A percentile compares a stretch with the other conserved stretches of the same genome.
phyloP scores from a whole-genome alignment of 176 grass and related monocot genomes.

The Triticum dicoccoides region DNA sequence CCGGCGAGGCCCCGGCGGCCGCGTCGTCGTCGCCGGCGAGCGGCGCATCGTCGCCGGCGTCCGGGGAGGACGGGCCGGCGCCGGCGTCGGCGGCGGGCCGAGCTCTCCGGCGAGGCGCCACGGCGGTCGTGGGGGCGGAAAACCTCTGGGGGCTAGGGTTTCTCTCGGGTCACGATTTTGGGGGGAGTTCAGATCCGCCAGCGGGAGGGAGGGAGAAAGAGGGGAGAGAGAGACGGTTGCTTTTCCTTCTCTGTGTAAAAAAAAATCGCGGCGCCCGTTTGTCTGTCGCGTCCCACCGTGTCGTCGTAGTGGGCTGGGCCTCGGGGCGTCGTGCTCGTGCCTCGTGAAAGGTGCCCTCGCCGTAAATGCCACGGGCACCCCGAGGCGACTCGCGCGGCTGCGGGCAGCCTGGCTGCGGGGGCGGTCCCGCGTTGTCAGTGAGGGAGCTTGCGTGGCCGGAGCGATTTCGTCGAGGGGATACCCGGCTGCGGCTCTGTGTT shows the following conservation, averaged over 20 bases:
- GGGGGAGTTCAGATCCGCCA: constrained; percentile 50
- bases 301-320: constrained; percentile 43
- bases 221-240: neutral
- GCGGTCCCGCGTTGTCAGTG: fast-evolving
- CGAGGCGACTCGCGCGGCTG: neutral
- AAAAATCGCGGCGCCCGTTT: constrained; percentile 36
- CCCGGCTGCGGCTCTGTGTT: neutral
- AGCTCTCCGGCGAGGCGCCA: constrained; percentile 53
- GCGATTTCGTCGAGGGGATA: neutral
- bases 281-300: constrained; percentile 5
- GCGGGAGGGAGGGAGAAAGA: constrained; percentile 18
- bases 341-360: constrained; percentile 17
- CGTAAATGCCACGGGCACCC: neutral
- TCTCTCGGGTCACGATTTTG: constrained; percentile 43
- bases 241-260: neutral
- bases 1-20: constrained; percentile 24
- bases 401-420: fast-evolving
- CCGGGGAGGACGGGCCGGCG: constrained; percentile 12
- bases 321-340: constrained; percentile 27
- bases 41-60: constrained; percentile 39
- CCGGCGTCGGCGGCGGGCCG: constrained; percentile 31
- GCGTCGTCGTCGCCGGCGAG: constrained; percentile 20
- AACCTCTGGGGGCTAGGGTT: constrained; percentile 83
- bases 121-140: constrained; percentile 28
- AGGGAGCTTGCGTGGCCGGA: neutral